These are phyloP conservation scores for Eutrema yunnanense DNA, from an alignment of 345 rosid genomes.

Conservation along the genomic window DNA sequence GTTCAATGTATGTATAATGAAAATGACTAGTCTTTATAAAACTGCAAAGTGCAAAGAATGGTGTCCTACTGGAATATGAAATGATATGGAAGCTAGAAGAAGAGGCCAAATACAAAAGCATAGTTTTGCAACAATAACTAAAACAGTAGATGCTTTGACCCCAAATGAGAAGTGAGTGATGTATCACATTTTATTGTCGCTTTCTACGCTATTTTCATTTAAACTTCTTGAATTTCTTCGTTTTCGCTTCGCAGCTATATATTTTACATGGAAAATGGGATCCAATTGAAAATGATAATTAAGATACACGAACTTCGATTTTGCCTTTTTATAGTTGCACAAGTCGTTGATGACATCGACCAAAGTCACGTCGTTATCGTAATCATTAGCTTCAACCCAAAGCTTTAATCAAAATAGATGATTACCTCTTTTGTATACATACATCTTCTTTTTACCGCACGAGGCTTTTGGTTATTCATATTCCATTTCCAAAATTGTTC, in stretches of 20 bases:
- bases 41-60: background rate
- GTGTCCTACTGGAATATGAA: constrained; percentile 21
- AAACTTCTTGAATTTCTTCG: background rate
- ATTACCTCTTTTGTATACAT: background rate
- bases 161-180: constrained; percentile 13
- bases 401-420: constrained; percentile 17
- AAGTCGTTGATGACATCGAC: background rate
- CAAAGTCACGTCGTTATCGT: background rate
- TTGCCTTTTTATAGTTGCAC: background rate
- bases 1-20: constrained; percentile 5
- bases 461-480: constrained; percentile 1
- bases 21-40: constrained; percentile 20
- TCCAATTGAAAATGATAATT: background rate
- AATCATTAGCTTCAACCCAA: constrained; percentile 9
- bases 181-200: constrained; percentile 1
- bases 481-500: constrained; percentile 19
- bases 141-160: constrained; percentile 26
- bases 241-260: background rate
- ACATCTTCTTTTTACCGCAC: background rate
- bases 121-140: constrained; percentile 7
- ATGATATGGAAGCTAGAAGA: constrained; percentile 16
- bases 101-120: constrained; percentile 29
- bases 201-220: background rate
- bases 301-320: background rate
- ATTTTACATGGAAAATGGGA: background rate